Evolutionary conservation across 139 green algal genomes (phyloP), one percentile per base, ranked within the genome.

Genomic region (Pleodorina starrii): DNA sequence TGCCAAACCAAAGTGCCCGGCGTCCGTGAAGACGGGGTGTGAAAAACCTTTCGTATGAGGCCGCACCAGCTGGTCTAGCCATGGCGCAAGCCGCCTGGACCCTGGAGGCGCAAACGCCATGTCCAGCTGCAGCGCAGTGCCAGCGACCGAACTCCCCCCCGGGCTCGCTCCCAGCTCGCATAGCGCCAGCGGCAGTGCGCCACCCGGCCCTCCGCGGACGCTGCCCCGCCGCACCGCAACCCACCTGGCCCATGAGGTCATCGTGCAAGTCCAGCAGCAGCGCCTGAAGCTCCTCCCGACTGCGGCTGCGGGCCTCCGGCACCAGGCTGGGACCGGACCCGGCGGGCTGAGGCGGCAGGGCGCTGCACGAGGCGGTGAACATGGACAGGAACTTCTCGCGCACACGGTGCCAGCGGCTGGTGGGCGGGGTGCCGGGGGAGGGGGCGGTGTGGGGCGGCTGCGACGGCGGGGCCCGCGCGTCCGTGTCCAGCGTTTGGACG

Each of bases 221-320:
- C n/a, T n/a, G n/a, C n/a, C n/a, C n/a, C n/a, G n/a, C n/a, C n/a
- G n/a, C n/a, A n/a, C n/a, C 43, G 36, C 43, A 71, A 42, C 43
- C 12, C 32, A 94, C 94, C 94, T 96, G 94, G 23, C 73, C 66
- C 75, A 93, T 92, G 57, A 97, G 89, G 43, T 95, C 93, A 11
- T 92, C 87, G 83, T 96, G 93, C 85, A 97, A 90, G 46, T 95
- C 91, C 25, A 77, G 60, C 84, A 97, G 91, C 86, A 90, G 89
- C 46, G 60, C 69, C 68, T 91, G 90, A 68, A 97, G 92, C 85
- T 93, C 81, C 48, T 92, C 85, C 73, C 88, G 91, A 77, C 83
- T 93, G 54, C 85, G 73, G 36, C 78, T 90, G 57, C 80, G 77
- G 76, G 85, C 76, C 79, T 75, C 57, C 4, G 79, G n/a, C 14